Evolutionary conservation across 495 filamentous ascomycete genomes (phyloP).

Genomic region (Penicillium mononematosum): DNA sequence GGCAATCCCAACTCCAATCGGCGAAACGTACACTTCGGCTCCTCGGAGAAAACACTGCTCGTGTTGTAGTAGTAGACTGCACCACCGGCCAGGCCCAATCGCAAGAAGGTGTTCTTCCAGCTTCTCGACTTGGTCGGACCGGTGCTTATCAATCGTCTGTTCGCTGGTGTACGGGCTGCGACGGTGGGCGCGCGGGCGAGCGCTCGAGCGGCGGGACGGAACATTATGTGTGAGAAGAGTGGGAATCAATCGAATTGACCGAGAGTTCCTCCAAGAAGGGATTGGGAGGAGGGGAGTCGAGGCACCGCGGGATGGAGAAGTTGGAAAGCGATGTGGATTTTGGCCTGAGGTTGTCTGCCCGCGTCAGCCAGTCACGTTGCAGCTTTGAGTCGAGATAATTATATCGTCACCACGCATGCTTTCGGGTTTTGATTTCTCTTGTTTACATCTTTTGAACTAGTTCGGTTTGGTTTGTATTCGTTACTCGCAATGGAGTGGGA

Average conservation of each 20-base stretch:
- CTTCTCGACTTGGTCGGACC: conserved; percentile 66
- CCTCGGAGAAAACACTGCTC: conserved; percentile 79
- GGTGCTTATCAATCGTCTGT: conserved; percentile 70
- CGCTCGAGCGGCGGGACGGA: conserved; percentile 57
- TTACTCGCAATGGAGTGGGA: conserved; percentile 47
- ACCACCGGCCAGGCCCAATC: conserved; percentile 74
- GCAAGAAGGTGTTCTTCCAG: conserved; percentile 73
- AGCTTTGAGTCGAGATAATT: conserved; percentile 15
- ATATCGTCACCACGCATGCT: conserved; percentile 11
- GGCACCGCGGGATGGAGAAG: conserved; percentile 21
- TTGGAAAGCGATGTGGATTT: conserved; percentile 29
- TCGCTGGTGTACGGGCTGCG: conserved; percentile 37
- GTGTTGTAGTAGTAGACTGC: conserved; percentile 94
- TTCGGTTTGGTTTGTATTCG: neutral
- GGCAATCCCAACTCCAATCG: conserved; percentile 4
- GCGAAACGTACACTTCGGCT: conserved; percentile 65
- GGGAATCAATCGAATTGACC: conserved; percentile 17
- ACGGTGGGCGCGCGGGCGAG: conserved; percentile 50
- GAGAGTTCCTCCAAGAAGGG: conserved; percentile 16
- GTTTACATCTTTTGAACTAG: neutral
- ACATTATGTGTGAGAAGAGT: conserved; percentile 48
- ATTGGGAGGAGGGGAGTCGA: conserved; percentile 13
- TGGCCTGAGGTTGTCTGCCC: conserved; percentile 27
- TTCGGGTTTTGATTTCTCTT: neutral
- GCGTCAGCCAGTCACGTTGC: conserved; percentile 32